Evolutionary conservation across 1,139 yeast genomes (phyloP).

Genomic region (Williopsis jadinii): DNA sequence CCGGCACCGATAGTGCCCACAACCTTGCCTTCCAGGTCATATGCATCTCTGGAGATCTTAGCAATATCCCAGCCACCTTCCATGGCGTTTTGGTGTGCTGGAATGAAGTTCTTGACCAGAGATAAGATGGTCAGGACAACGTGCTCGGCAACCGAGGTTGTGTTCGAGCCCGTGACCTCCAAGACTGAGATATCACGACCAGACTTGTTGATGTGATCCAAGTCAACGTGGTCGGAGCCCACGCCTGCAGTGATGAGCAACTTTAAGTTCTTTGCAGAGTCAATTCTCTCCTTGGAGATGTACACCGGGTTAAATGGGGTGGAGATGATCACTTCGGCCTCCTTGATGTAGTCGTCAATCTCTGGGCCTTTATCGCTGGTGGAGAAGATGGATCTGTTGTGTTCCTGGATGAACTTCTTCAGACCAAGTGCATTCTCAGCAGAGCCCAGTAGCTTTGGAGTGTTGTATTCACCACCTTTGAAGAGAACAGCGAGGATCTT

Average conservation of each 20-base stretch:
- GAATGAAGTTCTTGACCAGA: conserved; percentile 70
- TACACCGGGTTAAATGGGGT: conserved; percentile 86
- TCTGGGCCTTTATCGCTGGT: conserved; percentile 64
- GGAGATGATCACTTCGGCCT: conserved; percentile 71
- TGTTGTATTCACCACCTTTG: conserved; percentile 24
- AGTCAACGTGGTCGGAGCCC: conserved; percentile 77
- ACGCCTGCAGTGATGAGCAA: conserved; percentile 76
- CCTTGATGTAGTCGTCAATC: conserved; percentile 59
- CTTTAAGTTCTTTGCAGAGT: conserved; percentile 67
- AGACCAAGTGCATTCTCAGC: conserved; percentile 74
- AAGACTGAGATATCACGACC: conserved; percentile 53
- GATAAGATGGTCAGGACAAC: conserved; percentile 68
- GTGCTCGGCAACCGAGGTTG: conserved; percentile 77
- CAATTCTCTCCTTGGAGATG: conserved; percentile 58
- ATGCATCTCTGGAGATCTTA: conserved; percentile 65
- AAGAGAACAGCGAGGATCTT: conserved; percentile 23
- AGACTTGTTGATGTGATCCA: conserved; percentile 61
- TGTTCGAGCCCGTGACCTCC: conserved; percentile 82
- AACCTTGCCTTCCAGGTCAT: conserved; percentile 70
- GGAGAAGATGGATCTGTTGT: conserved; percentile 63
- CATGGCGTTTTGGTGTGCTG: conserved; percentile 66
- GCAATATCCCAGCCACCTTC: conserved; percentile 72
- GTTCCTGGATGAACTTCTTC: conserved; percentile 52
- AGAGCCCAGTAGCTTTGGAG: conserved; percentile 51
- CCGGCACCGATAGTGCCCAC: conserved; percentile 81